Evolutionary conservation across 768 basidiomycete genomes (phyloP), one percentile per base, ranked within the genome.

Genomic region (Terana coerulea): DNA sequence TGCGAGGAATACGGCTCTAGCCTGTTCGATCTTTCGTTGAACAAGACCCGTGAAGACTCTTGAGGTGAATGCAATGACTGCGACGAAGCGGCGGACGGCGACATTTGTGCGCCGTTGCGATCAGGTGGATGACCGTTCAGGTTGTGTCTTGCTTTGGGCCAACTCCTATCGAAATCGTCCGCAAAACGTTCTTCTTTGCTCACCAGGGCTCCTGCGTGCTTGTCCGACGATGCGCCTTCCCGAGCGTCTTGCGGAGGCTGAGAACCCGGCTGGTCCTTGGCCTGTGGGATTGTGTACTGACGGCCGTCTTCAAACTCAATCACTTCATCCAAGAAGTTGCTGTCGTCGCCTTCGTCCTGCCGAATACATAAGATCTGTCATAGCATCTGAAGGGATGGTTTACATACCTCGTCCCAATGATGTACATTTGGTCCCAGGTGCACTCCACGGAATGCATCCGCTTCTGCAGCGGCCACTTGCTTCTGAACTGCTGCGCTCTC

Each of bases 241-340:
- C 10, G 24, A 43, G 9, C 7, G 47, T 49, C n/a, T 10, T 10
- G 31, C 34, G 54, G 51, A 55, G 53, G 19, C 49, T 28, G 17
- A 19, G 15, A 21, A 3, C 47, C 24, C 42, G 22, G 41, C n/a
- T 22, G n/a, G 7, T 26, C 48, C 17, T 45, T 24, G 22, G 40
- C 47, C 8, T 48, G 47, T 11, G 72, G 82, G 49, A 95, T 79
- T 56, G 86, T 91, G 72, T 97, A 95, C 66, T 91, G 89, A 41
- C 87, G 81, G 10, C 95, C 95, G 64, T 99, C 97, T 3, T 83
- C 95, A 64, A 99, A 99, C 65, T 99, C 95, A 60, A 99, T 89
- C 29, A 92, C 88, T 26, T 85, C 86, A 59, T 81, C 86, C 24
- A 95, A 71, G 61, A 93, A 95, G 61, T 93, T 88, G 63, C 92